Base-by-base conservation (phyloP, 2,329 filamentous ascomycete species). In the Zymoseptoria crescenta region DNA sequence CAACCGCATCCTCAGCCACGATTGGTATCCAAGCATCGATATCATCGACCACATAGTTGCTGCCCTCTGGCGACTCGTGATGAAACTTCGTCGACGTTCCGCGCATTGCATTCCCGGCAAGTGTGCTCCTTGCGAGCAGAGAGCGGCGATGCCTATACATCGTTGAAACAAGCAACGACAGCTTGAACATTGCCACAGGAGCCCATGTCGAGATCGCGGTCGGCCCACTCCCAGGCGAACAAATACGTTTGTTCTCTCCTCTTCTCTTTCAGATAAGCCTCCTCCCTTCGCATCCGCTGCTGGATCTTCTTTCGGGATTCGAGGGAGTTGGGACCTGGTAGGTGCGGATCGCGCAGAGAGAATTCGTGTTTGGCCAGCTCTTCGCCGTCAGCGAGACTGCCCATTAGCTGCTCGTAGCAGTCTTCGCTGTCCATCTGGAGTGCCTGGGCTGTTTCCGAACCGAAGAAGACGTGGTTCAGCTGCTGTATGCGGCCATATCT, bases 151-250 rank as follows among this genome's bases (percentile, higher is more conserved):
- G 35, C 35, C 35, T 41, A 41, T 41, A 41, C 49, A 24, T 24
- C 49, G 24, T 51, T 51, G 49, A 9, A 51, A 35, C 55, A 57
- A 19, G 55, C 52, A 16, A 60, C 48, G n/a, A 60, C 59, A 55
- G 55, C 59, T n/a, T 60, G 59, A 20, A 60, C 52, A 49, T 57
- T 60, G 10, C 59, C 59, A 55, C 54, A 48, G 29, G 48, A 29
- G 2, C 55, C 55, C 52, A 60, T 57, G 49, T 51, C 55, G 21
- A 55, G 9, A 10, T 53, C 27, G 16, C 49, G 24, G 30, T 60
- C 54, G 16, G 28, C 49, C 55, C 27, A 29, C 8, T 30, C 27
- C 59, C 52, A 57, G 1, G 35, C 50, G 30, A 56, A 60, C 28
- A 45, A 24, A 10, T 30, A 55, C 41, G 24, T 30, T 51, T 60